Conservation (phyloP, 2,329 filamentous ascomycete genomes). For the Trichophyton benhamiae region DNA sequence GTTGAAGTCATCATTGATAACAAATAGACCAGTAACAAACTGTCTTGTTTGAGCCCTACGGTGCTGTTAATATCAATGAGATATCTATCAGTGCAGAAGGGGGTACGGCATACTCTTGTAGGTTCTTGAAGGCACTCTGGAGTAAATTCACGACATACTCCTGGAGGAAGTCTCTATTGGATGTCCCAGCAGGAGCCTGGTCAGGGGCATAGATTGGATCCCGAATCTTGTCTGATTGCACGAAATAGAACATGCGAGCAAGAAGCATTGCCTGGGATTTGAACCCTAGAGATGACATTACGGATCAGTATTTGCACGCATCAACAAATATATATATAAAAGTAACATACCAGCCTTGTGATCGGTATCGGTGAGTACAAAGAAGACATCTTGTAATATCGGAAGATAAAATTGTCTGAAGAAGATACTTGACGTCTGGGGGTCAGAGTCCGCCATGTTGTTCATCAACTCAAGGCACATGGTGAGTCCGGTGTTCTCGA, state of each 20-base stretch:
- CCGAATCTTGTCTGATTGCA: conserved; percentile 80
- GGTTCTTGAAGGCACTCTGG: conserved; percentile 82
- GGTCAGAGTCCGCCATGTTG: conserved; percentile 89
- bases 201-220: conserved; percentile 80
- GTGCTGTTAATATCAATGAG: background rate
- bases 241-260: conserved; percentile 90
- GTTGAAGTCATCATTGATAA: conserved; percentile 74
- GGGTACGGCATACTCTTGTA: conserved; percentile 59
- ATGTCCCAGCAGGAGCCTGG: conserved; percentile 69
- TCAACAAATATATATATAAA: background rate
- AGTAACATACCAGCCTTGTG: conserved; percentile 64
- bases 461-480: conserved; percentile 97
- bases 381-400: conserved; percentile 96
- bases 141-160: conserved; percentile 77
- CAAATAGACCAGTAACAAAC: conserved; percentile 84
- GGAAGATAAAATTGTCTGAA: conserved; percentile 96
- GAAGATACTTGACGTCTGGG: conserved; percentile 78
- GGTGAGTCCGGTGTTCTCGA: conserved; percentile 88
- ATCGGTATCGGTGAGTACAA: conserved; percentile 91
- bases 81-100: conserved; percentile 18
- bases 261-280: conserved; percentile 93
- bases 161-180: conserved; percentile 80
- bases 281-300: conserved; percentile 46
- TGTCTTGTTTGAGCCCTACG: conserved; percentile 67
- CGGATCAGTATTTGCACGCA: conserved; percentile 1